Base-by-base conservation (phyloP, 1,139 yeast genomes). In the Nadsonia commutata region DNA sequence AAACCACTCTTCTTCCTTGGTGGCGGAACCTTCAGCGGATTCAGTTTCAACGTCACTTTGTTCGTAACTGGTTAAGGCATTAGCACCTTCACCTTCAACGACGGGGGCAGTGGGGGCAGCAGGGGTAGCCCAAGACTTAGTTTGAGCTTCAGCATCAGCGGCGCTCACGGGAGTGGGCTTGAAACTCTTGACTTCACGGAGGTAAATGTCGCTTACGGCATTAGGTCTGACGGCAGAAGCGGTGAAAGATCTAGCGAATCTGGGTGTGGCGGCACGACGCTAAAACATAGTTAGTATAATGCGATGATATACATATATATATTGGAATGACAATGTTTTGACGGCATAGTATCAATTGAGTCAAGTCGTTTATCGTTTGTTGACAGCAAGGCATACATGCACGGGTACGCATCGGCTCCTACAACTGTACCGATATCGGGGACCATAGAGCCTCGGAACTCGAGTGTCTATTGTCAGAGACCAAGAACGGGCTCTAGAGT, bases 171-270 rank as follows among this genome's bases (percentile, higher is more conserved):
- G 78, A 51, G 80, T 74, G 61, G 95, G 88, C 73, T 86, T 84
- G 77, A 81, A 85, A 49, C 78, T 77, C 71, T 80, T 83, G 67
- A 90, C 72, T 66, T 85, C 94, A 66, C 74, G 80, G 60, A 88
- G 69, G 71, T 88, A 90, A 55, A 88, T 74, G 54, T 88, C 95
- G 64, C 85, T 76, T 59, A 88, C 68, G 62, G 82, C 72, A 70
- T 85, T 78, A 48, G 47, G 46, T 23, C 40, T 39, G 21, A 23
- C 42, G 19, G 42, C 43, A 40, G 45, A 48, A 41, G 48, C 31
- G 40, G 42, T 36, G 42, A 40, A 44, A 40, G 45, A 42, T 27
- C 38, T 18, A 21, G 20, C 33, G 22, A 31, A 21, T 18, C 40
- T 21, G 22, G 22, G 23, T 18, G 40, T 13, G 21, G 38, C 38